Evolutionary conservation across 371 early-diverging fungal genomes (phyloP).

Genomic region (Blastocladiella emersonii): DNA sequence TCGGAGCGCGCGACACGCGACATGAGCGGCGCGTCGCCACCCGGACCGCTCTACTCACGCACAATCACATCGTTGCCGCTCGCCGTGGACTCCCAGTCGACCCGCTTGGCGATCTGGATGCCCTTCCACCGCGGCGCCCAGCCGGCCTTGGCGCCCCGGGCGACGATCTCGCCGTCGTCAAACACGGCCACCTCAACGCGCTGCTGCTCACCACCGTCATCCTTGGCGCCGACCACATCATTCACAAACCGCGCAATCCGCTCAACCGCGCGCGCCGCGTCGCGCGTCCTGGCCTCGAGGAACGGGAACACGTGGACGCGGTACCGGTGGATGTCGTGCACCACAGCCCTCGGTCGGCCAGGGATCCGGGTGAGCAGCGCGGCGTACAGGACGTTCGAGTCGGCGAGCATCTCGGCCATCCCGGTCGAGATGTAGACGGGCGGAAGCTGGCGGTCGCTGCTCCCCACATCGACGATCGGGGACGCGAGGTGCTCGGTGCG

Average conservation of each 20-base stretch:
- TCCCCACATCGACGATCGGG: background rate
- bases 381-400: background rate
- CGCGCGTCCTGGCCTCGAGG: background rate
- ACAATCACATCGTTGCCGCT: too few species aligned
- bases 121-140: too few species aligned
- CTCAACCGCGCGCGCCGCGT: background rate
- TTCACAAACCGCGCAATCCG: too few species aligned
- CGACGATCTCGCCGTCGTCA: too few species aligned
- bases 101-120: too few species aligned
- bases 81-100: too few species aligned
- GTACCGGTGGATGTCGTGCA: background rate
- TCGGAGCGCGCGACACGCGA: too few species aligned
- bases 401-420: background rate
- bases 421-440: background rate
- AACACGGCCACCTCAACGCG: background rate
- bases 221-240: background rate
- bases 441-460: too few species aligned
- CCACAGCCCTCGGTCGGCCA: background rate
- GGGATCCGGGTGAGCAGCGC: too few species aligned
- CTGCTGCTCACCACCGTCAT: background rate
- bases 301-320: conserved; percentile 2
- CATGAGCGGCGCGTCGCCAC: too few species aligned
- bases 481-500: background rate
- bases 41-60: too few species aligned
- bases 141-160: too few species aligned